Percentiles rank a stretch among this genome's conserved stretches.
phyloP scores from a whole-genome alignment of 495 filamentous ascomycete species.

The Sporormia fimetaria region DNA sequence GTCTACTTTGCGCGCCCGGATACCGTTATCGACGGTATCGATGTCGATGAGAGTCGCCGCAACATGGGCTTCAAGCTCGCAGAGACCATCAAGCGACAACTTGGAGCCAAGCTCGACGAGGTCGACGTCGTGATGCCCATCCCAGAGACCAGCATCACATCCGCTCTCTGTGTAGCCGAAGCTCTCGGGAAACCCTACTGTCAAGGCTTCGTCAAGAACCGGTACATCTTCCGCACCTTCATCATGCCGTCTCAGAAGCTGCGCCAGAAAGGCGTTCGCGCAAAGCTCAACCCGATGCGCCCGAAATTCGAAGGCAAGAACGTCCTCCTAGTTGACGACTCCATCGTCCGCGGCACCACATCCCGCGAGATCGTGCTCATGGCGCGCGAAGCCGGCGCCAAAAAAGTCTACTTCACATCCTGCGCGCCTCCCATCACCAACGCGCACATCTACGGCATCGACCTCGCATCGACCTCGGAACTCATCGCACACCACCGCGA shows the following conservation, averaged over 20 bases:
- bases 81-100: slow-evolving; percentile 57
- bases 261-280: slow-evolving; percentile 65
- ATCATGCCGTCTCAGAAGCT: slow-evolving; percentile 86
- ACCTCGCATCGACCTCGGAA: slow-evolving; percentile 71
- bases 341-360: slow-evolving; percentile 87
- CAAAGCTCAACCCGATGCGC: slow-evolving; percentile 74
- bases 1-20: slow-evolving; percentile 82
- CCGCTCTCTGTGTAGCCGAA: slow-evolving; percentile 68
- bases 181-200: slow-evolving; percentile 68
- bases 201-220: slow-evolving; percentile 86
- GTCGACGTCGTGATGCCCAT: slow-evolving; percentile 91
- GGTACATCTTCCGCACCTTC: slow-evolving; percentile 92
- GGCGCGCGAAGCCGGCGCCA: slow-evolving; percentile 83
- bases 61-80: slow-evolving; percentile 89
- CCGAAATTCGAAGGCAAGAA: slow-evolving; percentile 77
- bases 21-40: slow-evolving; percentile 85
- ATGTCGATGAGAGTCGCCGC: slow-evolving; percentile 75
- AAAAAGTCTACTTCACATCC: slow-evolving; percentile 80
- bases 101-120: slow-evolving; percentile 63
- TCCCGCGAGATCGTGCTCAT: slow-evolving; percentile 85
- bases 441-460: slow-evolving; percentile 77
- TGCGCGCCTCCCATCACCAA: slow-evolving; percentile 80
- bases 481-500: slow-evolving; percentile 74
- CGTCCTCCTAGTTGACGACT: slow-evolving; percentile 84
- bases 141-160: slow-evolving; percentile 76